These are phyloP conservation scores for Microbotryum silenes-acaulis DNA, from an alignment of 1,284 basidiomycete genomes.

Conservation along the genomic window DNA sequence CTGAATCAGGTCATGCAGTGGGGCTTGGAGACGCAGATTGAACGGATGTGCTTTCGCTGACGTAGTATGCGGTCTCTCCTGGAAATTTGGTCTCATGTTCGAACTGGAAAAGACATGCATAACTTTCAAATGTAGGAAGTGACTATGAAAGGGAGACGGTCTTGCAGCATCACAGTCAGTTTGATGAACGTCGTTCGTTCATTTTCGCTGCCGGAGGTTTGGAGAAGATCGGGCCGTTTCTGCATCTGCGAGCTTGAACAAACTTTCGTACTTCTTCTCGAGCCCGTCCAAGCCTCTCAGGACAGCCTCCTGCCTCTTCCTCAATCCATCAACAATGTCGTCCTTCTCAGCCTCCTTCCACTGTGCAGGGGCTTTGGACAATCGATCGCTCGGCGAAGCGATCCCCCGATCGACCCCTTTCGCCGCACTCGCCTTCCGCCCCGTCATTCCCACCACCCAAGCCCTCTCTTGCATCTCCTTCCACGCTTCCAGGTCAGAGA, in stretches of 20 bases:
- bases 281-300: slow-evolving; percentile 19
- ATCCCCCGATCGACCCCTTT: not conserved
- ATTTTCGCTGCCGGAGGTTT: no score
- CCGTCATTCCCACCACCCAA: slow-evolving; percentile 22
- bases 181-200: no score
- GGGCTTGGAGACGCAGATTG: no score
- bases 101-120: no score
- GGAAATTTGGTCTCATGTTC: no score
- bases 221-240: no score
- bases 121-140: no score
- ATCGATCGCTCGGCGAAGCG: not conserved
- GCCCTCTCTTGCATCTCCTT: slow-evolving; percentile 32
- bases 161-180: no score
- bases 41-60: no score
- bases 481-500: slow-evolving; percentile 29
- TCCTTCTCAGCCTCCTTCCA: not conserved
- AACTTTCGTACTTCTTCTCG: slow-evolving; percentile 16
- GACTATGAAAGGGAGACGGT: no score
- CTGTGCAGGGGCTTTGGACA: not conserved
- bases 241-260: slow-evolving; percentile 18
- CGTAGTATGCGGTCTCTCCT: no score
- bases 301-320: slow-evolving; percentile 22
- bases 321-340: slow-evolving; percentile 2
- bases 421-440: slow-evolving; percentile 6
- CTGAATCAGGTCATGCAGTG: no score